Percentiles rank a stretch among this genome's conserved stretches.
These are phyloP conservation scores for Neurospora africana DNA, from an alignment of 495 filamentous ascomycete species.

Conservation along the genomic window DNA sequence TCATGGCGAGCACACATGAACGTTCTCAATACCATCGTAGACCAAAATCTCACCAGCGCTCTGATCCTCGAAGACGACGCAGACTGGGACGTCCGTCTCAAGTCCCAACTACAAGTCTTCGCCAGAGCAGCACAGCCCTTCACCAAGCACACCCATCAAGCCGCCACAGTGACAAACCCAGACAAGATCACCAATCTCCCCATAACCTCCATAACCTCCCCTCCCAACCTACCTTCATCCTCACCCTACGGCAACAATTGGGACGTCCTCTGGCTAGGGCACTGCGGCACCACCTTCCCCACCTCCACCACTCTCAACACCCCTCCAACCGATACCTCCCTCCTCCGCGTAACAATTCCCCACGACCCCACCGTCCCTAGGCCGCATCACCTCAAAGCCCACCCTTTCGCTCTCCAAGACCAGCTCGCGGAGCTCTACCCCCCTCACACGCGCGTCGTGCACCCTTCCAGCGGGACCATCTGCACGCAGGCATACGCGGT, in stretches of 20 bases:
- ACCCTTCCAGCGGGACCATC: constrained; percentile 26
- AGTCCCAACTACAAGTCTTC: constrained; percentile 32
- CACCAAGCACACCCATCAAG: constrained; percentile 8
- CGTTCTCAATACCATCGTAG: constrained; percentile 23
- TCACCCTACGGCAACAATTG: constrained; percentile 33
- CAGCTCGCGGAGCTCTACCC: constrained; percentile 25
- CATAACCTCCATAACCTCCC: background rate
- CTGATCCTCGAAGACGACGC: constrained; percentile 42
- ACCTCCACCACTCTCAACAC: background rate
- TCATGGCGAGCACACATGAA: constrained; percentile 41
- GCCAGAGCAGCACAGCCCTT: constrained; percentile 23
- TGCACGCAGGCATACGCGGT: constrained; percentile 41
- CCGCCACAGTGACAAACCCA: too few relatives aligned
- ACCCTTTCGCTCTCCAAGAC: constrained; percentile 35
- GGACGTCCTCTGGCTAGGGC: constrained; percentile 43
- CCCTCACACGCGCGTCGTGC: constrained; percentile 34
- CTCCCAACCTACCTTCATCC: background rate
- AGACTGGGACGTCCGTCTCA: constrained; percentile 40
- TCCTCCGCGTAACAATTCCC: constrained; percentile 22
- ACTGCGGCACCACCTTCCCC: constrained; percentile 37
- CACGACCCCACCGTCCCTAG: constrained; percentile 31
- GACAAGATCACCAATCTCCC: background rate
- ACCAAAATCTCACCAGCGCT: constrained; percentile 28
- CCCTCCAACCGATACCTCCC: background rate
- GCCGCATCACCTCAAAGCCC: constrained; percentile 29